Percentiles rank a stretch among this genome's conserved stretches.
phyloP scores from a whole-genome alignment of 495 filamentous ascomycete species.

The Penicillium psychrofluorescens region DNA sequence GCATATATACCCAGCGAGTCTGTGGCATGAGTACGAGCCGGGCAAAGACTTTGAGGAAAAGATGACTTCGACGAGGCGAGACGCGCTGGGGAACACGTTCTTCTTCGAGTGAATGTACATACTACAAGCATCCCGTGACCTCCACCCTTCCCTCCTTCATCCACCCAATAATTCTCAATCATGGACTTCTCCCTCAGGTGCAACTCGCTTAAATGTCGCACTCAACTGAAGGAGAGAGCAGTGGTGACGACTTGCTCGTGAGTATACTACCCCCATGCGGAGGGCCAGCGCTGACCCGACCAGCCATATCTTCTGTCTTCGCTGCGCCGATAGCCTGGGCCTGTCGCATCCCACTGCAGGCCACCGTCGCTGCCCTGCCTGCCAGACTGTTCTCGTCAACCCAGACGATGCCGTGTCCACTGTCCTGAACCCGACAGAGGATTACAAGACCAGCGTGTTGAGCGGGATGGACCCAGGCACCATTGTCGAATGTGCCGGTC shows the following conservation, averaged over 20 bases:
- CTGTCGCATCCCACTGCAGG: conserved; percentile 51
- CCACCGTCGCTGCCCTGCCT: conserved; percentile 73
- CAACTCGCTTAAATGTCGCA: conserved; percentile 75
- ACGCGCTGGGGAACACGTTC: conserved; percentile 83
- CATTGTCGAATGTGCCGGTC: conserved; percentile 85
- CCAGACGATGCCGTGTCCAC: conserved; percentile 73
- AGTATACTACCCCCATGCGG: conserved; percentile 2
- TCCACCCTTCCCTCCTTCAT: conserved; percentile 1
- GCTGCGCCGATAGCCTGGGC: conserved; percentile 63
- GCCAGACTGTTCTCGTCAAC: conserved; percentile 57
- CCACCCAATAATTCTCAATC: not conserved
- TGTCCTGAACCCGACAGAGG: conserved; percentile 77
- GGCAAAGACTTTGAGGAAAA: conserved; percentile 76
- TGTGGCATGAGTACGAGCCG: conserved; percentile 94
- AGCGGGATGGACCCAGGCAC: conserved; percentile 76
- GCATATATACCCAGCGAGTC: conserved; percentile 91
- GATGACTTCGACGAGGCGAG: conserved; percentile 56
- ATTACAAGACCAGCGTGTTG: conserved; percentile 87
- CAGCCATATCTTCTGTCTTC: conserved; percentile 82
- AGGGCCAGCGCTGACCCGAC: conserved; percentile 5
- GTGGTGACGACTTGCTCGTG: conserved; percentile 91
- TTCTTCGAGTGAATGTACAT: conserved; percentile 58
- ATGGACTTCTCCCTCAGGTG: conserved; percentile 76
- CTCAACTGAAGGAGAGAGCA: conserved; percentile 64
- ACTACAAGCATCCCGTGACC: conserved; percentile 5